These are phyloP conservation scores for Cladochytrium replicatum DNA, from an alignment of 192 early-diverging fungal species.

Conservation along the genomic window DNA sequence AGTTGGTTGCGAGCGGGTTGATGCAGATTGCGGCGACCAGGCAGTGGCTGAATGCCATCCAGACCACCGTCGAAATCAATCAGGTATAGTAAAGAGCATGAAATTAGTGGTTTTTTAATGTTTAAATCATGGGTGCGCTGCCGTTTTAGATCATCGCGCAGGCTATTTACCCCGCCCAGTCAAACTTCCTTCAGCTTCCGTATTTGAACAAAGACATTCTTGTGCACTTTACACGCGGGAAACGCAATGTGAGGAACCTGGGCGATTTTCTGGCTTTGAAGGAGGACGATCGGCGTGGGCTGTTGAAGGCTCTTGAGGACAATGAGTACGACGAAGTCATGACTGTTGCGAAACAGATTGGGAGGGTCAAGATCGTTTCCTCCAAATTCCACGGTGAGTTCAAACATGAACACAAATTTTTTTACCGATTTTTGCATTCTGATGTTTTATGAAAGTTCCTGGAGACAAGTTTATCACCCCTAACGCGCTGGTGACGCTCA, in stretches of 20 bases:
- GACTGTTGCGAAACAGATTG: conserved; percentile 67
- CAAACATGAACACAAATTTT: too few species aligned
- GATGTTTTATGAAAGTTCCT: conserved; percentile 13
- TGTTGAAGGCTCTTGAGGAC: conserved; percentile 23
- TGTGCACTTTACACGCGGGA: conserved; percentile 53
- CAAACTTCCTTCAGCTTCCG: conserved; percentile 79
- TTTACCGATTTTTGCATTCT: too few species aligned
- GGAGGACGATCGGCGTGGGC: conserved; percentile 24
- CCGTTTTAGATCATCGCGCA: conserved; percentile 65
- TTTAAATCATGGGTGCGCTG: not conserved
- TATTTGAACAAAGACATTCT: conserved; percentile 58
- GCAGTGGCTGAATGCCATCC: conserved; percentile 69
- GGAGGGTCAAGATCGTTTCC: conserved; percentile 62
- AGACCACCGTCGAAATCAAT: conserved; percentile 67
- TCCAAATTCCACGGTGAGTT: conserved; percentile 69
- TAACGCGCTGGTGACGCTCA: conserved; percentile 33
- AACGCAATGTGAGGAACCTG: conserved; percentile 50
- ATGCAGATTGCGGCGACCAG: conserved; percentile 78
- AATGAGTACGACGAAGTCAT: conserved; percentile 61
- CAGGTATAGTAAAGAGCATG: conserved; percentile 45
- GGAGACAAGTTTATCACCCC: conserved; percentile 42
- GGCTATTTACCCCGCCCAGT: conserved; percentile 67
- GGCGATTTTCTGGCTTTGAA: conserved; percentile 58
- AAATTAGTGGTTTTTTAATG: conserved; percentile 1
- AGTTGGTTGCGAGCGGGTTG: conserved; percentile 76